phyloP scores from a whole-genome alignment of 345 rosid species.

The Excoecaria agallocha region DNA sequence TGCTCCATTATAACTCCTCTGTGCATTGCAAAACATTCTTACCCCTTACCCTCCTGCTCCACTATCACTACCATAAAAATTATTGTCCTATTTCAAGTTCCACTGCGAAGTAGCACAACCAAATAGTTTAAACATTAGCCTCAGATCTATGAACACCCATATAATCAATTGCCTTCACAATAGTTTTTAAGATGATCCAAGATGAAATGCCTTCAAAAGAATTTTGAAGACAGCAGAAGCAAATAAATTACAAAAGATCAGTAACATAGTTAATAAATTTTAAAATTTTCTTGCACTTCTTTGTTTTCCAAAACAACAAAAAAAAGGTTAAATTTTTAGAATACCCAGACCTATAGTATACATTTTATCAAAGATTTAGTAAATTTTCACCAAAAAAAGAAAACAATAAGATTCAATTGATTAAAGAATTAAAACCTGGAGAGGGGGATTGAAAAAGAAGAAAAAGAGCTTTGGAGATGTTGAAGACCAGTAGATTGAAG shows the following conservation, averaged over 20 bases:
- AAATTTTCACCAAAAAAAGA: too few relatives aligned
- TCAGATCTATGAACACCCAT: constrained; percentile 26
- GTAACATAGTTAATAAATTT: too few relatives aligned
- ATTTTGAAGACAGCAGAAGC: background rate
- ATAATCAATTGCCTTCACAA: background rate
- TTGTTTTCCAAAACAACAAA: constrained; percentile 4
- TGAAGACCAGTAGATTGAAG: constrained; percentile 92
- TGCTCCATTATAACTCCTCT: constrained; percentile 63
- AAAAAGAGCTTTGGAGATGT: constrained; percentile 57
- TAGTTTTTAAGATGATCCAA: background rate
- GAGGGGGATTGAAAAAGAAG: constrained; percentile 47
- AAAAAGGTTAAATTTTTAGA: background rate
- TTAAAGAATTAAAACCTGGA: constrained; percentile 52
- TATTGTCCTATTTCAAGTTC: constrained; percentile 58
- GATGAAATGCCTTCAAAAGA: background rate
- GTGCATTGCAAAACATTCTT: constrained; percentile 58
- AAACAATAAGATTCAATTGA: too few relatives aligned
- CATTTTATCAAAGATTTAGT: too few relatives aligned
- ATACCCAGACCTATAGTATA: constrained; percentile 7
- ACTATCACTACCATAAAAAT: constrained; percentile 57
- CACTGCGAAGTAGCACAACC: constrained; percentile 11
- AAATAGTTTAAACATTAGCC: constrained; percentile 8
- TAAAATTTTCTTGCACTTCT: background rate
- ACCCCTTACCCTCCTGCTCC: constrained; percentile 60
- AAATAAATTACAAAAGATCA: too few relatives aligned